Conservation (phyloP, 306 rosid species). For the Oemleria cerasiformis region DNA sequence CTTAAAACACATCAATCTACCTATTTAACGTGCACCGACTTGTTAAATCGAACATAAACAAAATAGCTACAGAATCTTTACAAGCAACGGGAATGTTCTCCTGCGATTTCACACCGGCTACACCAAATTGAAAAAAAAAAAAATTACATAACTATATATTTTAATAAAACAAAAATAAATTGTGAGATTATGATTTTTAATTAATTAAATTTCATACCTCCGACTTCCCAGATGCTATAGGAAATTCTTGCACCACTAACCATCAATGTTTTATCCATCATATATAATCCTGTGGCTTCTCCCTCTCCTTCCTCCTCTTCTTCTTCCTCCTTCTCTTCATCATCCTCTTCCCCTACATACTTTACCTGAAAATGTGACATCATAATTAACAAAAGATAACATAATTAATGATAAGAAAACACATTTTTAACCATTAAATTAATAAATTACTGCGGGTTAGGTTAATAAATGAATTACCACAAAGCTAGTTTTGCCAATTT, state of each 20-base stretch:
- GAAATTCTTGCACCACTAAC: slow-evolving; percentile 84
- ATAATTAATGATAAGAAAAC: background rate
- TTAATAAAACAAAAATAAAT: background rate
- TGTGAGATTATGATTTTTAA: background rate
- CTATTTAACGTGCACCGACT: slow-evolving; percentile 86
- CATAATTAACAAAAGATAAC: background rate
- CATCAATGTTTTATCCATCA: slow-evolving; percentile 62
- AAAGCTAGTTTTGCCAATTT: slow-evolving; percentile 89
- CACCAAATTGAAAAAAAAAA: background rate
- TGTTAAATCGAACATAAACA: slow-evolving; percentile 95
- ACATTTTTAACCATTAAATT: background rate
- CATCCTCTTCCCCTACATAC: slow-evolving; percentile 60
- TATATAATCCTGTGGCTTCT: slow-evolving; percentile 40
- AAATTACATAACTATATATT: background rate
- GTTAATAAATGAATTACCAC: slow-evolving; percentile 36
- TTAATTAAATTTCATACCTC: slow-evolving; percentile 37
- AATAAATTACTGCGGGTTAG: too few relatives aligned
- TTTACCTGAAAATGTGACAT: slow-evolving; percentile 41
- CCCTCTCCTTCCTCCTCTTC: slow-evolving; percentile 30
- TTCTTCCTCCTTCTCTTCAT: slow-evolving; percentile 27
- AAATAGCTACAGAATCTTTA: slow-evolving; percentile 81
- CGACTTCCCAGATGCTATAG: slow-evolving; percentile 88
- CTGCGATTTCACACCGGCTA: slow-evolving; percentile 59
- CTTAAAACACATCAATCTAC: slow-evolving; percentile 23
- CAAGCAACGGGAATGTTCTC: slow-evolving; percentile 72